Base-by-base conservation (phyloP, 2,329 filamentous ascomycete genomes). In the Knufia fluminis region DNA sequence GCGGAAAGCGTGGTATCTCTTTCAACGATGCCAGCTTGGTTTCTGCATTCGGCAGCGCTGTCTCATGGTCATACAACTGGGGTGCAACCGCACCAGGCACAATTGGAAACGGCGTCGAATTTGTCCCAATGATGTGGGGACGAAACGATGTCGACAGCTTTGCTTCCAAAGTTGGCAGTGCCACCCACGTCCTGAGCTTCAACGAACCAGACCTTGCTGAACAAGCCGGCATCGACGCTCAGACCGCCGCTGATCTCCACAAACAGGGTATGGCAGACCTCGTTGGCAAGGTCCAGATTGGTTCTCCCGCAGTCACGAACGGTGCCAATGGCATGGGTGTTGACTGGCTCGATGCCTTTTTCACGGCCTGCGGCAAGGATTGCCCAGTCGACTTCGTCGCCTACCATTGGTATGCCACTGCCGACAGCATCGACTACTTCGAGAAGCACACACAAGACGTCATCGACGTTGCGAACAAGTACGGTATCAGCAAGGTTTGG, bases 51-150 rank as follows among this genome's bases (percentile, higher is more conserved):
- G 54, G 52, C 41, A 57, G 53, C 41, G 59, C 57, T 22, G 59
- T 69, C 46, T 61, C 62, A 35, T 73, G 71, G 71, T 66, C 66
- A 31, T 72, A 72, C 61, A 68, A 73, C 61, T 73, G 71, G 71
- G 68, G 61, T 40, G 52, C 59, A 40, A 52, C 52, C 19, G 36
- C 60, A 20, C 56, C 52, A 24, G 68, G 68, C 16, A 41, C 31
- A 4, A 53, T 68, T 3, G n/a, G n/a, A n/a, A n/a, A n/a, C n/a
- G 51, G 61, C 22, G 58, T 68, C 46, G 68, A 72, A 47, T 73
- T 61, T 54, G 64, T 72, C 8, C 70, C 71, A 24, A 69, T 71
- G 66, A 64, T 72, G 51, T 72, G 69, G 69, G 59, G 57, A 12
- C 41, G 59, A 20, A 47, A 59, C 8, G 62, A 62, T 43, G 57